Evolutionary conservation across 768 basidiomycete species (phyloP).

Genomic region (Collybia sp.): DNA sequence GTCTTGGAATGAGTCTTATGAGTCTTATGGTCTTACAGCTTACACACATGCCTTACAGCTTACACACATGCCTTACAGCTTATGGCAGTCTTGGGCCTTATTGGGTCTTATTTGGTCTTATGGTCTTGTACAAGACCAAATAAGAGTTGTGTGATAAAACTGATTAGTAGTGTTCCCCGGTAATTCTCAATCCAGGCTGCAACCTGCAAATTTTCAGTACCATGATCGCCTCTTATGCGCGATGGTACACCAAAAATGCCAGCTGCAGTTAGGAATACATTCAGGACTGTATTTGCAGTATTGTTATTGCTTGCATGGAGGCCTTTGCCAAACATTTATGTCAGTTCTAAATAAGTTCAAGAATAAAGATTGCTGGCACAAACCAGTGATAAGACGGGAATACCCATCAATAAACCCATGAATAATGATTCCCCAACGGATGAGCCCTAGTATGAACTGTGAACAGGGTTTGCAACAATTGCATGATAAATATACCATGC

Average conservation of each 20-base stretch:
- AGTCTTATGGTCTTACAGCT: too few relatives aligned
- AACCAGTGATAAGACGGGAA: slow-evolving; percentile 16
- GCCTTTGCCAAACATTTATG: too few relatives aligned
- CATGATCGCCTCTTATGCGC: slow-evolving; percentile 31
- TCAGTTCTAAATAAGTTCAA: too few relatives aligned
- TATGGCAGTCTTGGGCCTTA: too few relatives aligned
- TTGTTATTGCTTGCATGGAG: slow-evolving; percentile 34
- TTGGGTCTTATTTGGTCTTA: too few relatives aligned
- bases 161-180: slow-evolving; percentile 7
- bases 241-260: slow-evolving; percentile 22
- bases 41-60: too few relatives aligned
- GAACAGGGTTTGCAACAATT: not conserved
- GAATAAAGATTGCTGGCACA: not conserved
- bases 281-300: slow-evolving; percentile 26
- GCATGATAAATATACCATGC: slow-evolving; percentile 19
- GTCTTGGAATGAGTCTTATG: too few relatives aligned
- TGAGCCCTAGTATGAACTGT: slow-evolving; percentile 17
- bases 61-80: too few relatives aligned
- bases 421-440: slow-evolving; percentile 25
- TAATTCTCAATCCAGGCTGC: slow-evolving; percentile 22
- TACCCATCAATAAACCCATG: slow-evolving; percentile 30
- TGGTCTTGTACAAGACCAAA: too few relatives aligned
- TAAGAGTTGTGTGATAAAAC: too few relatives aligned
- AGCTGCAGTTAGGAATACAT: slow-evolving; percentile 20
- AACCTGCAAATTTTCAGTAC: slow-evolving; percentile 30